Evolutionary conservation across 2,329 filamentous ascomycete species (phyloP).

Genomic region (Fusarium keratoplasticum): DNA sequence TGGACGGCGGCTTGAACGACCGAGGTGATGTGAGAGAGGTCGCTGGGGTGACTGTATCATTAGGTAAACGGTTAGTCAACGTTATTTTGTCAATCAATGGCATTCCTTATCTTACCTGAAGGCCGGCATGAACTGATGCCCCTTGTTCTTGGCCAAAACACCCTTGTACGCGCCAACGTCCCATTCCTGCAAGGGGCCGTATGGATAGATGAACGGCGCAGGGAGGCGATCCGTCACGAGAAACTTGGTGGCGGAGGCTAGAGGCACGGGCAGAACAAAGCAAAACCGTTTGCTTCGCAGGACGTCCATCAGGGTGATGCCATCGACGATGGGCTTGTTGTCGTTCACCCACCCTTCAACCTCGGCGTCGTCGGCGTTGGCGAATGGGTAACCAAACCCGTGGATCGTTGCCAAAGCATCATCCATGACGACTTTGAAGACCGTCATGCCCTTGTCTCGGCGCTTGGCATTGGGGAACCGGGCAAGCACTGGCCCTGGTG

Average conservation of each 20-base stretch:
- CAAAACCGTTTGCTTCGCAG: background rate
- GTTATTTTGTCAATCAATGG: background rate
- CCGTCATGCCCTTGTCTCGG: background rate
- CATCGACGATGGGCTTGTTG: background rate
- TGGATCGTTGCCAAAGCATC: background rate
- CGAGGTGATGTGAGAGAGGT: conserved; percentile 10
- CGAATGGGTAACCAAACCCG: conserved; percentile 11
- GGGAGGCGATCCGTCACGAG: background rate
- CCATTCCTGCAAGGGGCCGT: background rate
- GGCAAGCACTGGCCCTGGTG: background rate
- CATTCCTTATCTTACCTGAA: background rate
- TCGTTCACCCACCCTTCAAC: conserved; percentile 19
- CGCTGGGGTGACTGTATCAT: background rate
- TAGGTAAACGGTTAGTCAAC: background rate
- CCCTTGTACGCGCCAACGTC: too few relatives aligned
- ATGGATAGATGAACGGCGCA: background rate
- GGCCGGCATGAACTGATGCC: background rate
- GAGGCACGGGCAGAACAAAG: background rate
- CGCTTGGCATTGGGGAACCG: background rate
- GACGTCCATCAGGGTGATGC: background rate
- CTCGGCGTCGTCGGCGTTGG: background rate
- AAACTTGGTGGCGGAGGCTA: too few relatives aligned
- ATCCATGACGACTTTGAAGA: background rate
- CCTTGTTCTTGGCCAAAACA: too few relatives aligned
- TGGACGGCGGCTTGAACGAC: conserved; percentile 15